These are phyloP conservation scores for Phytophthora constricta DNA, from an alignment of 352 stramenopile species.

Conservation along the genomic window DNA sequence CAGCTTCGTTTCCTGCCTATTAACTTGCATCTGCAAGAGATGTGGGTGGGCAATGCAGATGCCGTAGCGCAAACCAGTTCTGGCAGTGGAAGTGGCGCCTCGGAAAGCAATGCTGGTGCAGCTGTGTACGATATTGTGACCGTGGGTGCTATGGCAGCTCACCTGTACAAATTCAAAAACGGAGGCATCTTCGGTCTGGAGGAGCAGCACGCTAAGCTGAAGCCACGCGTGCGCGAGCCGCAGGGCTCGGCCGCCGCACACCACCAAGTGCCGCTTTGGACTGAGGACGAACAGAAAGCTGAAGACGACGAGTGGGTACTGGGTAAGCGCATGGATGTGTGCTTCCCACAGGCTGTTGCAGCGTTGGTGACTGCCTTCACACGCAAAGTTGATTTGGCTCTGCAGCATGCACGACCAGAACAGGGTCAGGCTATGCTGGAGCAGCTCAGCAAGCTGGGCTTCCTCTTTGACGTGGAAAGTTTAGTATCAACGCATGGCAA, in stretches of 20 bases:
- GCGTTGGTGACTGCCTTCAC: constrained; percentile 85
- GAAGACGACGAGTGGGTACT: constrained; percentile 80
- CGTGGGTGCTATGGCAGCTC: constrained; percentile 84
- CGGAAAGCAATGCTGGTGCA: constrained; percentile 35
- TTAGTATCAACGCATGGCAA: constrained; percentile 89
- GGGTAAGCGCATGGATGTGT: constrained; percentile 86
- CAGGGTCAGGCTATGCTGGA: constrained; percentile 71
- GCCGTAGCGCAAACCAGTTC: constrained; percentile 44
- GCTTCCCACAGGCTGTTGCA: constrained; percentile 80
- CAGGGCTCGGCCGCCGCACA: constrained; percentile 51
- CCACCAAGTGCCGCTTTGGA: constrained; percentile 80
- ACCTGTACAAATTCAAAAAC: constrained; percentile 91
- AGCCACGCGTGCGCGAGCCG: constrained; percentile 60
- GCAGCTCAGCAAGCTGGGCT: constrained; percentile 81
- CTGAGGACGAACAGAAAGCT: constrained; percentile 82
- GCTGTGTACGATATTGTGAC: constrained; percentile 87
- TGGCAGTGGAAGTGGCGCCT: constrained; percentile 30
- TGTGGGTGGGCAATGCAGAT: constrained; percentile 80
- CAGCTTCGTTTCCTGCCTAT: constrained; percentile 83
- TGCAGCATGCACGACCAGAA: constrained; percentile 57
- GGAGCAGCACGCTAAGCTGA: constrained; percentile 75
- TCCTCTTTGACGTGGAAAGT: constrained; percentile 87
- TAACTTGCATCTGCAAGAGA: constrained; percentile 87
- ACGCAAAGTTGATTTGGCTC: constrained; percentile 76
- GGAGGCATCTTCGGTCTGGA: constrained; percentile 80